Evolutionary conservation across 495 filamentous ascomycete genomes (phyloP).

Genomic region (Cudoniella acicularis): DNA sequence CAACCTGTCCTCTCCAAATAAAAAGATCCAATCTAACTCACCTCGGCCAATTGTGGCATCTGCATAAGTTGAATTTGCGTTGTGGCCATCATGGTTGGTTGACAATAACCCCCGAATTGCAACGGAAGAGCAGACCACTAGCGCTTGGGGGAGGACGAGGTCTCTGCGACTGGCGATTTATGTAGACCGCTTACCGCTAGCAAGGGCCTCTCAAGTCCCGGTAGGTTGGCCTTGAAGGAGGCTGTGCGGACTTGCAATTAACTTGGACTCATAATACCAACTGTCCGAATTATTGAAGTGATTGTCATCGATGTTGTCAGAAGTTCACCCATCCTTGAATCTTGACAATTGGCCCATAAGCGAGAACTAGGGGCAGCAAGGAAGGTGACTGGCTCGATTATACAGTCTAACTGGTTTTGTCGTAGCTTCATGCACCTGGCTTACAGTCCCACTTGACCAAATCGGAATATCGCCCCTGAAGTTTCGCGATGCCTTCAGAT

Average conservation of each 20-base stretch:
- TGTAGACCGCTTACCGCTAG: no score
- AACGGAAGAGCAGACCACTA: no score
- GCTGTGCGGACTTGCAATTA: no score
- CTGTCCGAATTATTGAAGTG: no score
- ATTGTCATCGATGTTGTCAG: no score
- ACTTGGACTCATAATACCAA: no score
- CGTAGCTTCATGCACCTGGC: slow-evolving; percentile 17
- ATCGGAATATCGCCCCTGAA: neutral
- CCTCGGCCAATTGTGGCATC: slow-evolving; percentile 38
- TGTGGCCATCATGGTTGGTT: neutral
- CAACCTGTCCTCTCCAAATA: neutral
- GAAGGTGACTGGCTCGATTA: neutral
- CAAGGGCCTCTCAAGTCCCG: no score
- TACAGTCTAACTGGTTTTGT: neutral
- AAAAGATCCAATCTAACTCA: neutral
- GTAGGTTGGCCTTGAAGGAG: no score
- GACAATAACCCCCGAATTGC: neutral
- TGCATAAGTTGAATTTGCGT: slow-evolving; percentile 26
- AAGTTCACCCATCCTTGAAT: no score
- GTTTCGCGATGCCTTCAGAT: neutral
- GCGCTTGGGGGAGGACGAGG: neutral
- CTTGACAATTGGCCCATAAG: neutral
- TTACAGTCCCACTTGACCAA: slow-evolving; percentile 6
- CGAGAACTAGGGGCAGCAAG: neutral
- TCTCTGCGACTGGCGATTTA: no score